phyloP scores from a whole-genome alignment of 208 protist genomes.

The Leishmania major region DNA sequence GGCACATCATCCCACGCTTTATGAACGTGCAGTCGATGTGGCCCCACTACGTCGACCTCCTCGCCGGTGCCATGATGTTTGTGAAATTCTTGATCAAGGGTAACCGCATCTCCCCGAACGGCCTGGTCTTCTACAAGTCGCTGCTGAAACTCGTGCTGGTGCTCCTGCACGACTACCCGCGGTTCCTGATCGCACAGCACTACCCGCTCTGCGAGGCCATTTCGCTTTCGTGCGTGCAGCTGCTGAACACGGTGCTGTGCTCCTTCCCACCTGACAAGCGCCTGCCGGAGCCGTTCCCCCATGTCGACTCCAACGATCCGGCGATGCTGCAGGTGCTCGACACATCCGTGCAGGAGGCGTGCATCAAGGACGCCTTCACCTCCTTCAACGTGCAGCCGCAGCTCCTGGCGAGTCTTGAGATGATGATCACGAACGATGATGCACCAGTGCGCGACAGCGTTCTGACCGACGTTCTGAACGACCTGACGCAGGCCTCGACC shows the following conservation, averaged over 20 bases:
- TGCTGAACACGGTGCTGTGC: slow-evolving; percentile 96
- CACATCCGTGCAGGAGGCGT: slow-evolving; percentile 86
- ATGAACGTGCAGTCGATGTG: slow-evolving; percentile 64
- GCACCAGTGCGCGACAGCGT: slow-evolving; percentile 34
- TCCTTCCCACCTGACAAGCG: slow-evolving; percentile 97
- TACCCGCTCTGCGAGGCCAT: slow-evolving; percentile 96
- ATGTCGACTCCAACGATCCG: slow-evolving; percentile 81
- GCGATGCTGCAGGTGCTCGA: slow-evolving; percentile 89
- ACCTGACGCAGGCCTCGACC: slow-evolving; percentile 82
- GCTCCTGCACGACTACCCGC: slow-evolving; percentile 99
- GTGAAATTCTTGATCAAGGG: slow-evolving; percentile 72
- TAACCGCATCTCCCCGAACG: slow-evolving; percentile 64
- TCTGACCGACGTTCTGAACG: slow-evolving; percentile 31
- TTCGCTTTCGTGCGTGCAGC: slow-evolving; percentile 96
- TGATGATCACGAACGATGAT: slow-evolving; percentile 52
- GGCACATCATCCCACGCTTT: slow-evolving; percentile 97
- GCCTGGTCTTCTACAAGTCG: slow-evolving; percentile 89
- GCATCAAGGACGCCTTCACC: slow-evolving; percentile 74
- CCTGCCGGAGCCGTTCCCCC: slow-evolving; percentile 94
- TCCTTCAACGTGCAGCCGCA: slow-evolving; percentile 27
- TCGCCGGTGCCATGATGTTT: slow-evolving; percentile 76
- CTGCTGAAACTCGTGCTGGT: slow-evolving; percentile 95
- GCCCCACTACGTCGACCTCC: slow-evolving; percentile 68
- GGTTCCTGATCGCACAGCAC: slow-evolving; percentile 99
- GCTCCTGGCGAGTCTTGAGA: slow-evolving; percentile 50